These are phyloP conservation scores for Brettanomyces bruxellensis DNA, from an alignment of 805 yeast genomes.

Conservation along the genomic window DNA sequence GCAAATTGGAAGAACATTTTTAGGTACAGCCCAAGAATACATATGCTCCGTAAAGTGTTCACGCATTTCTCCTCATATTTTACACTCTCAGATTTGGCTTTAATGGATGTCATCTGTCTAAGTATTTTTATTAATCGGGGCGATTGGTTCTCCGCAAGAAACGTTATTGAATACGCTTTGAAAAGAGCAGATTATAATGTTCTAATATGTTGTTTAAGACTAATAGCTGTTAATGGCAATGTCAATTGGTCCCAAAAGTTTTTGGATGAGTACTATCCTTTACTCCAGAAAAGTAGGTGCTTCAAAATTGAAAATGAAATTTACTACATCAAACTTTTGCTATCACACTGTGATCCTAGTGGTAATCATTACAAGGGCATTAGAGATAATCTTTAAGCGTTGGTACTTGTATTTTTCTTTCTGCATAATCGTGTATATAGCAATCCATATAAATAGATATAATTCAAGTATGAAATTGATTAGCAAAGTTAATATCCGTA, in stretches of 20 bases:
- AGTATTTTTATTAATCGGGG: constrained; percentile 11
- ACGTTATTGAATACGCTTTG: constrained; percentile 6
- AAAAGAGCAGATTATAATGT: constrained; percentile 8
- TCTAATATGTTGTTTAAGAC: constrained; percentile 5
- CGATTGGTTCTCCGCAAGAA: constrained; percentile 7
- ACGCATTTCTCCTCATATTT: neutral
- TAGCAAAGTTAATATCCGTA: neutral
- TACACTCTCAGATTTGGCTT: neutral
- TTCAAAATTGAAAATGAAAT: constrained; percentile 1
- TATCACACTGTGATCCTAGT: constrained; percentile 2
- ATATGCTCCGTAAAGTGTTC: constrained; percentile 2
- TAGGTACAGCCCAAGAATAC: constrained; percentile 5
- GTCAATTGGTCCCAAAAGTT: constrained; percentile 4
- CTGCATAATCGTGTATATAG: constrained; percentile 1
- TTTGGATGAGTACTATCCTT: constrained; percentile 7
- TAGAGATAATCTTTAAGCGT: neutral
- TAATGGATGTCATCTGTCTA: constrained; percentile 8
- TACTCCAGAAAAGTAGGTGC: constrained; percentile 1
- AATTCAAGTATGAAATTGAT: neutral
- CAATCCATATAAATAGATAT: neutral
- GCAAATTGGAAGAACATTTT: neutral
- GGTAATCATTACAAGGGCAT: constrained; percentile 3
- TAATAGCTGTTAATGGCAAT: constrained; percentile 8
- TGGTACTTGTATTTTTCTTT: neutral
- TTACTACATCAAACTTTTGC: neutral